Base-by-base conservation (phyloP, 2,329 filamentous ascomycete genomes). In the Nemania bipapillata region DNA sequence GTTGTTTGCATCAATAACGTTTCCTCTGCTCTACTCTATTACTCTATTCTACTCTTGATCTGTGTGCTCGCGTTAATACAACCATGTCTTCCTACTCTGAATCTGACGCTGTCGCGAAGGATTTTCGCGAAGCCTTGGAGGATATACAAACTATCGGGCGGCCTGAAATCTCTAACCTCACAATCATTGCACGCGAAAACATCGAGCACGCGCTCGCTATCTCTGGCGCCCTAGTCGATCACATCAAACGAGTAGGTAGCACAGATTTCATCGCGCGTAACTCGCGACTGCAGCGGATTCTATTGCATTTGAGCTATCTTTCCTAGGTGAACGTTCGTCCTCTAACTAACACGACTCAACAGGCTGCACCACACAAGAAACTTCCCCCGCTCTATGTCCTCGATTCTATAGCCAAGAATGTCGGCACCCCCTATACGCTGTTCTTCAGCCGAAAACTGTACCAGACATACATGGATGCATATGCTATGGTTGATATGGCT, bases 331-430 rank as follows among this genome's bases (percentile, higher is more conserved):
- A 66, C 59, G 72, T 63, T 50, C 9, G 12, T 52, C 45, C 35
- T 57, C 63, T 69, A 73, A 76, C 85, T 87, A 75, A 87, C 77
- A 69, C 66, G n/a, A 52, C 63, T 59, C 57, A 49, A 73, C 81
- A 99, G 96, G 93, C 92, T 63, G 89, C 93, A 53, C 94, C 96
- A 45, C 87, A 89, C 69, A 94, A 94, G 80, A 99, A 98, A 78
- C 85, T 99, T 2, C 94, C 96, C 20, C 93, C 96, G n/a, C 86
- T 99, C 30, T 99, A 98, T 82, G 93, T 99, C 73, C 90, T 99
- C 77, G 96, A 99, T 82, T 98, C 95, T 17, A 95, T 99, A 70
- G 94, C 97, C 78, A 99, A 99, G 82, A 98, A 99, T 84, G 94
- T 99, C 70, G 96, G 96, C 69, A 97, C 95, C 0, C 96, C 96